phyloP scores from a whole-genome alignment of 768 basidiomycete genomes.

The Nidularia pulvinata region DNA sequence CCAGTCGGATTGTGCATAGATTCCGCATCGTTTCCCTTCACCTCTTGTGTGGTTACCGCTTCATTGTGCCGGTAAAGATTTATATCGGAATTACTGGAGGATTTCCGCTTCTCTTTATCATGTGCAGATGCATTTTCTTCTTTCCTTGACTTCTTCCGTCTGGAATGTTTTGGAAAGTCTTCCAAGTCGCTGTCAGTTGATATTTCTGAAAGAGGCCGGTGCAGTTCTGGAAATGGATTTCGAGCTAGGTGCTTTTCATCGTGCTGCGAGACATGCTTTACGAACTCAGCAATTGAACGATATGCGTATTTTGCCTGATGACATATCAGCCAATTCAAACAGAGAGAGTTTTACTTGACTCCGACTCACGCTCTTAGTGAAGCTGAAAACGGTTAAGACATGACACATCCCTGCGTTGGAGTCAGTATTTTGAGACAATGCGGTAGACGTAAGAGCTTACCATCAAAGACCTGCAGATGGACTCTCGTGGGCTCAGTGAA shows the following conservation, averaged over 20 bases:
- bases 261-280: slow-evolving; percentile 47
- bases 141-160: neutral
- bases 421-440: neutral
- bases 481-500: slow-evolving; percentile 61
- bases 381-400: slow-evolving; percentile 73
- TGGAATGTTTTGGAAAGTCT: neutral
- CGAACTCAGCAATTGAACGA: slow-evolving; percentile 55
- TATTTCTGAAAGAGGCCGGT: slow-evolving; percentile 14
- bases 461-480: slow-evolving; percentile 77
- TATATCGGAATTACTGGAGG: slow-evolving; percentile 12
- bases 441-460: slow-evolving; percentile 24
- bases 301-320: slow-evolving; percentile 59
- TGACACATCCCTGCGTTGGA: slow-evolving; percentile 62
- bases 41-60: slow-evolving; percentile 18
- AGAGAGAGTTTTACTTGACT: neutral
- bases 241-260: slow-evolving; percentile 29
- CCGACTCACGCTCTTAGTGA: slow-evolving; percentile 50
- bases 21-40: slow-evolving; percentile 9
- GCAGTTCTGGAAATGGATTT: slow-evolving; percentile 48
- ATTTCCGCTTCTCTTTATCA: neutral
- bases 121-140: neutral
- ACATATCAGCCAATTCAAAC: neutral
- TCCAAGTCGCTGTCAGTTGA: neutral
- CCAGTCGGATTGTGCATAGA: no score
- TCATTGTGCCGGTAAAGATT: slow-evolving; percentile 25